Conservation (phyloP, 73 alveolate species). For the Paramecium sonneborni region DNA sequence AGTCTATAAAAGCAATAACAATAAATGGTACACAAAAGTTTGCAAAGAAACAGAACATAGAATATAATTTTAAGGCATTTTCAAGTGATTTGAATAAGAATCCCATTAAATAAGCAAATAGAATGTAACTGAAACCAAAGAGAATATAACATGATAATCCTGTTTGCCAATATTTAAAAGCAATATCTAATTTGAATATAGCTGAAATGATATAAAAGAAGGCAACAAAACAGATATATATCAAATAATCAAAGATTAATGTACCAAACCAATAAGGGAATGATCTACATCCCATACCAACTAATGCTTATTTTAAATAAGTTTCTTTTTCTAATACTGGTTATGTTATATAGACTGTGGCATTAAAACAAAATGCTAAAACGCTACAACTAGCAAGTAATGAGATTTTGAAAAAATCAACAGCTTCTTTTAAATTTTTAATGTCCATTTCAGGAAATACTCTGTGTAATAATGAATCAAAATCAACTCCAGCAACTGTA, state of each 20-base stretch:
- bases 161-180: not conserved
- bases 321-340: slow-evolving; percentile 63
- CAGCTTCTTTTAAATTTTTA: not conserved
- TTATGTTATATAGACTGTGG: slow-evolving; percentile 46
- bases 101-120: slow-evolving; percentile 61
- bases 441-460: not conserved
- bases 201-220: slow-evolving; percentile 35
- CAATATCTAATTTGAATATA: not conserved
- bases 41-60: slow-evolving; percentile 58
- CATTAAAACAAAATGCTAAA: slow-evolving; percentile 44
- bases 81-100: slow-evolving; percentile 48
- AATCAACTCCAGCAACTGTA: not conserved
- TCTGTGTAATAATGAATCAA: no score
- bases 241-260: slow-evolving; percentile 40
- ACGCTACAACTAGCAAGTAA: not conserved
- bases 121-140: slow-evolving; percentile 59
- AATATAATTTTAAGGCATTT: slow-evolving; percentile 54
- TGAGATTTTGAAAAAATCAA: slow-evolving; percentile 29
- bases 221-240: slow-evolving; percentile 9
- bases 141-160: not conserved
- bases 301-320: slow-evolving; percentile 37
- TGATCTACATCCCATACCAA: slow-evolving; percentile 65
- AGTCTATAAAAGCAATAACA: not conserved
- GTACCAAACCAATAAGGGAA: slow-evolving; percentile 69
- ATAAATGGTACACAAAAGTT: slow-evolving; percentile 41